These are phyloP conservation scores for Balamuthia mandrillaris DNA, from an alignment of 208 protist genomes.

Conservation along the genomic window DNA sequence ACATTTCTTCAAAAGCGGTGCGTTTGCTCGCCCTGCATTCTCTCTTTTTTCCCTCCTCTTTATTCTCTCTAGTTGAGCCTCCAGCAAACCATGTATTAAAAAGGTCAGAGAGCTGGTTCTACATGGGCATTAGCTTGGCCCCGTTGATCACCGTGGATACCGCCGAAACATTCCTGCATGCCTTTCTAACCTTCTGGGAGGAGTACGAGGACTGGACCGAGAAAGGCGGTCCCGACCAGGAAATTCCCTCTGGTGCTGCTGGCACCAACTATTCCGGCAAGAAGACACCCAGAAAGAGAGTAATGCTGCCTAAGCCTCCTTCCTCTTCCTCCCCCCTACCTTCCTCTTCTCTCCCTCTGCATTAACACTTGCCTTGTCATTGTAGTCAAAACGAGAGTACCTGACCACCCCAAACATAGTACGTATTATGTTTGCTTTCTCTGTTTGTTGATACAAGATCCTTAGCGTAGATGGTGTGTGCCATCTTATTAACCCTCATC, in stretches of 20 bases:
- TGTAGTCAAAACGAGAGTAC: not conserved
- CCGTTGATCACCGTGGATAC: not conserved
- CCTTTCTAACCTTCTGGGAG: too few relatives aligned
- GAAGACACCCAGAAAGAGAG: too few relatives aligned
- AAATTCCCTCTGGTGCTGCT: too few relatives aligned
- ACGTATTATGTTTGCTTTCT: not conserved
- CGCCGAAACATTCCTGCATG: too few relatives aligned
- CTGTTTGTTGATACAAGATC: too few relatives aligned
- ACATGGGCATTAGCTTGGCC: slow-evolving; percentile 1
- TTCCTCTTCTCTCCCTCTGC: too few relatives aligned
- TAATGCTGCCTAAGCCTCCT: too few relatives aligned
- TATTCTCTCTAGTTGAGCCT: not conserved
- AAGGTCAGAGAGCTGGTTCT: slow-evolving; percentile 21
- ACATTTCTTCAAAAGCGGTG: not conserved
- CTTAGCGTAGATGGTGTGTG: not conserved
- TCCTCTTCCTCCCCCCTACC: too few relatives aligned
- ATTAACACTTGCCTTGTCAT: not conserved
- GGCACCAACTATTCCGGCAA: too few relatives aligned
- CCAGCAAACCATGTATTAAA: not conserved
- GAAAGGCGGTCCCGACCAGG: too few relatives aligned
- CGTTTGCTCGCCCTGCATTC: not conserved
- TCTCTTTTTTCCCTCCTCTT: not conserved
- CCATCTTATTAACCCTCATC: not conserved
- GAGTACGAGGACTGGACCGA: too few relatives aligned
- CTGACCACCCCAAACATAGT: slow-evolving; percentile 19